These are phyloP conservation scores for Botrytis cinerea DNA, from an alignment of 2,329 filamentous ascomycete genomes.

Conservation along the genomic window DNA sequence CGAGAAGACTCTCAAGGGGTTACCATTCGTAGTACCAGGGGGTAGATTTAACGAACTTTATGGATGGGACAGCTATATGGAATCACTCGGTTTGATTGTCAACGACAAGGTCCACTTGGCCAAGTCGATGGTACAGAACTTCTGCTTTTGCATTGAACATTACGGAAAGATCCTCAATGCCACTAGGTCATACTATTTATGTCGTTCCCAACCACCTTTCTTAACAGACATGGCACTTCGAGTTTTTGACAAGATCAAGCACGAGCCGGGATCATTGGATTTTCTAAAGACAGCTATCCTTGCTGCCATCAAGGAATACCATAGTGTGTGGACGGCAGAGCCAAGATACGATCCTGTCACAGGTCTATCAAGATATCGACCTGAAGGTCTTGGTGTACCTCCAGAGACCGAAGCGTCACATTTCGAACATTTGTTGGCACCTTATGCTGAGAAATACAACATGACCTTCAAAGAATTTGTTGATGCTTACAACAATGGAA, in stretches of 20 bases:
- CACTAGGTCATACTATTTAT: conserved; percentile 93
- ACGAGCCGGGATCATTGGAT: conserved; percentile 64
- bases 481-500: conserved; percentile 77
- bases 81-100: conserved; percentile 83
- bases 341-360: conserved; percentile 53
- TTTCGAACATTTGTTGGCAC: conserved; percentile 49
- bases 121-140: conserved; percentile 93
- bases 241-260: conserved; percentile 90
- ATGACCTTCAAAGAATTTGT: conserved; percentile 86
- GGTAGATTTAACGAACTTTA: conserved; percentile 98
- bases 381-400: conserved; percentile 55
- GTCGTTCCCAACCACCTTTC: conserved; percentile 92
- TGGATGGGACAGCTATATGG: conserved; percentile 99
- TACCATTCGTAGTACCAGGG: conserved; percentile 96
- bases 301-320: conserved; percentile 82
- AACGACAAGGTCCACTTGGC: conserved; percentile 84
- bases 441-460: conserved; percentile 58
- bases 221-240: conserved; percentile 95
- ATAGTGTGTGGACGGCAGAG: conserved; percentile 40
- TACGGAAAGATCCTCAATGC: conserved; percentile 99
- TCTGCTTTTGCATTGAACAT: conserved; percentile 97
- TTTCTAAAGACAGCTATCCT: conserved; percentile 80
- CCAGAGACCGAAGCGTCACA: conserved; percentile 59
- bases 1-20: conserved; percentile 70
- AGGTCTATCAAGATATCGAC: conserved; percentile 54